These are phyloP conservation scores for Beta vulgaris DNA, from an alignment of 148 eudicot genomes.

Conservation along the genomic window DNA sequence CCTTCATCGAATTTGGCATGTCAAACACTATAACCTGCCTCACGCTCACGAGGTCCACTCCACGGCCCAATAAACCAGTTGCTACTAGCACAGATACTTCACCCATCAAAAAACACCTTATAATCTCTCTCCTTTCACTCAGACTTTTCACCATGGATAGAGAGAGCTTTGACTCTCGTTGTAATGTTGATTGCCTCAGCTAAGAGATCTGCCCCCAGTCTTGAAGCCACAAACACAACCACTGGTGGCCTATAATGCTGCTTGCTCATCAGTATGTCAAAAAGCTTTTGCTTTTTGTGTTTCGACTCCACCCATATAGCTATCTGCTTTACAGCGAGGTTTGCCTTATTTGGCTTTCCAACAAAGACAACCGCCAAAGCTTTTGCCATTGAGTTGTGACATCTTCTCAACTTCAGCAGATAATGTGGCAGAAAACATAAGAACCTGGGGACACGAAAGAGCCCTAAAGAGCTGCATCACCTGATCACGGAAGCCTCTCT, in stretches of 20 bases:
- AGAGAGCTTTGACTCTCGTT: slow-evolving; percentile 65
- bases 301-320: slow-evolving; percentile 92
- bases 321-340: slow-evolving; percentile 69
- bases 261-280: slow-evolving; percentile 77
- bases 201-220: slow-evolving; percentile 86
- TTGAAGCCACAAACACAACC: slow-evolving; percentile 85
- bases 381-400: slow-evolving; percentile 58
- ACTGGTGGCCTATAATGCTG: slow-evolving; percentile 87
- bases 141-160: slow-evolving; percentile 95
- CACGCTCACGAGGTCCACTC: slow-evolving; percentile 74
- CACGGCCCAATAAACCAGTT: slow-evolving; percentile 93
- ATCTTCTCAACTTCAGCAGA: slow-evolving; percentile 75
- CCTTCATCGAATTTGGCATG: slow-evolving; percentile 79
- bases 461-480: slow-evolving; percentile 84
- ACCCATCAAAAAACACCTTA: slow-evolving; percentile 70
- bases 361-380: slow-evolving; percentile 47
- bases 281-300: slow-evolving; percentile 83
- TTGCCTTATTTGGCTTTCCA: slow-evolving; percentile 72
- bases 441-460: slow-evolving; percentile 67
- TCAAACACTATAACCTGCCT: slow-evolving; percentile 91
- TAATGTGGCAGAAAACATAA: slow-evolving; percentile 88
- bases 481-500: slow-evolving; percentile 78
- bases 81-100: slow-evolving; percentile 82
- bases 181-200: slow-evolving; percentile 71
- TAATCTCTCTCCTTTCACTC: slow-evolving; percentile 80